Evolutionary conservation across 2,329 filamentous ascomycete species (phyloP).

Genomic region (Monilinia polystroma): DNA sequence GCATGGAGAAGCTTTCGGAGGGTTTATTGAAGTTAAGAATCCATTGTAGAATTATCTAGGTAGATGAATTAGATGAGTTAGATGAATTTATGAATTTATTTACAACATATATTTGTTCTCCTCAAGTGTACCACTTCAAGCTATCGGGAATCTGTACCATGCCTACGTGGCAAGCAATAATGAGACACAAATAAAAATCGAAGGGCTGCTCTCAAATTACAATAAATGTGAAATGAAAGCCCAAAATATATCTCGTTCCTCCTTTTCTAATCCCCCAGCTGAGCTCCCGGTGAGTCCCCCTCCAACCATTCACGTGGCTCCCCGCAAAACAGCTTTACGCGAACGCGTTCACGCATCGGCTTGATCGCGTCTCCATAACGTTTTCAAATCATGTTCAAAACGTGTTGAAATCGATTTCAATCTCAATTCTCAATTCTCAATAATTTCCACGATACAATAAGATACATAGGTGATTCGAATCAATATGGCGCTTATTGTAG

Average conservation of each 20-base stretch:
- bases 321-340: slow-evolving; percentile 25
- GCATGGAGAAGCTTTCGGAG: neutral
- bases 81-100: neutral
- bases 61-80: neutral
- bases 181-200: no score
- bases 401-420: neutral
- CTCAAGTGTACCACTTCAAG: neutral
- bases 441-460: neutral
- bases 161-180: no score
- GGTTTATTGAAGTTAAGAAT: neutral
- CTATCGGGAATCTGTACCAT: no score
- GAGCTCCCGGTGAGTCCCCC: neutral
- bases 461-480: no score
- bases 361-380: slow-evolving; percentile 17
- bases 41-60: slow-evolving; percentile 1
- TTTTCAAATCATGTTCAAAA: slow-evolving; percentile 4
- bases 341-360: slow-evolving; percentile 4
- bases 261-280: neutral
- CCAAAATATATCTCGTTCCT: no score
- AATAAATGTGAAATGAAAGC: no score
- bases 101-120: neutral
- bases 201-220: no score
- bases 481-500: slow-evolving; percentile 66
- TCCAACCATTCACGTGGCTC: slow-evolving; percentile 11
- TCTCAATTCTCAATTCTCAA: neutral